Conservation (phyloP, 306 rosid genomes). For the Rosa rugosa region DNA sequence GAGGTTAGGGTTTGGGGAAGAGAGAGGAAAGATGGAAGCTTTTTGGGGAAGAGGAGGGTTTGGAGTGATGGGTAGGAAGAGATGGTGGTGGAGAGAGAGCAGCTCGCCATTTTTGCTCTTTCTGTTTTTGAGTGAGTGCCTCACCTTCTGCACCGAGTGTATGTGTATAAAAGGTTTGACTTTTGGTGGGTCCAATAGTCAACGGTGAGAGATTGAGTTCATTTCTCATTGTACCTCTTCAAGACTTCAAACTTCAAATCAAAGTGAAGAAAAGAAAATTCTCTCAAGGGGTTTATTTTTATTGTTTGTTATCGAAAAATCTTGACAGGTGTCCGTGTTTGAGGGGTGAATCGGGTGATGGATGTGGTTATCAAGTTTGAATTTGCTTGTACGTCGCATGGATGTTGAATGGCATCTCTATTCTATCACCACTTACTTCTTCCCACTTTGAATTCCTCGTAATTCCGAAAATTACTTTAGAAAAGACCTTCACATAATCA, state of each 20-base stretch:
- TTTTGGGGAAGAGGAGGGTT: conserved; percentile 42
- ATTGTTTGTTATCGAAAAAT: no score
- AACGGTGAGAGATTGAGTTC: neutral
- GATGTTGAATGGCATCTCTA: no score
- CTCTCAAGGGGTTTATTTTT: no score
- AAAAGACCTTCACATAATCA: no score
- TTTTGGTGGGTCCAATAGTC: neutral
- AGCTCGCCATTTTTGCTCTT: conserved; percentile 41
- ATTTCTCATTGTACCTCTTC: neutral
- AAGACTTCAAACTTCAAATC: no score
- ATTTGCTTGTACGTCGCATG: neutral
- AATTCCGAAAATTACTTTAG: no score
- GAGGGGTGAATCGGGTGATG: neutral
- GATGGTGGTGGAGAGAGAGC: conserved; percentile 34
- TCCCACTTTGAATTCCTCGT: no score
- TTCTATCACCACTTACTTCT: neutral
- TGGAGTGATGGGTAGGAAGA: conserved; percentile 42
- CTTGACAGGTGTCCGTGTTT: no score
- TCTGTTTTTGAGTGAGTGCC: neutral
- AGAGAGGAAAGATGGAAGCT: conserved; percentile 27
- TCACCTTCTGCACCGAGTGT: neutral
- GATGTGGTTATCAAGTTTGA: neutral
- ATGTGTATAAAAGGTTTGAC: neutral
- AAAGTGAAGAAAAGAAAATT: no score
- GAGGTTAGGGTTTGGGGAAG: conserved; percentile 26